A percentile compares a stretch with the other conserved stretches of the same genome.
Evolutionary conservation across 1,284 basidiomycete species (phyloP).

Genomic region (Fomitopsis palustris): DNA sequence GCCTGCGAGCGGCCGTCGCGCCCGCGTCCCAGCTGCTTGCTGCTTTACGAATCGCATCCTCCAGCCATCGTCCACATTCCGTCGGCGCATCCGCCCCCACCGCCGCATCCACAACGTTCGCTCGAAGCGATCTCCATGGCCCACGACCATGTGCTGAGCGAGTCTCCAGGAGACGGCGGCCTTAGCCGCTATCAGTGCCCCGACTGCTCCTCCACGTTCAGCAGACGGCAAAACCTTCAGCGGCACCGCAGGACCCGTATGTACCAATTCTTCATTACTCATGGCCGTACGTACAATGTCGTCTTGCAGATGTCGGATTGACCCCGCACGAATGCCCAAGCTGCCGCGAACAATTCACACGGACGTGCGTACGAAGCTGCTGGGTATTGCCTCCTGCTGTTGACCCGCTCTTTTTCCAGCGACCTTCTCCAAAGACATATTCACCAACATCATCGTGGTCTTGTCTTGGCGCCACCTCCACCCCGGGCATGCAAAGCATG

Average conservation of each 20-base stretch:
- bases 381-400: neutral
- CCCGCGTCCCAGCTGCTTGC: neutral
- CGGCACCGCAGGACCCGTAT: slow-evolving; percentile 1
- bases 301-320: neutral
- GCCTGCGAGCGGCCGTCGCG: neutral
- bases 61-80: neutral
- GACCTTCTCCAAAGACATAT: neutral
- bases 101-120: neutral
- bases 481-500: neutral
- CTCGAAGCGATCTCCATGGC: neutral
- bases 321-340: slow-evolving; percentile 1
- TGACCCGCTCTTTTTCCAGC: neutral
- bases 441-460: neutral
- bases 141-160: neutral
- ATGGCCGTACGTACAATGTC: neutral
- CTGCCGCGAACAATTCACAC: slow-evolving; percentile 2
- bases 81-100: neutral
- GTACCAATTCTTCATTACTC: neutral
- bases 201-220: neutral
- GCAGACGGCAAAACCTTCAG: slow-evolving; percentile 1
- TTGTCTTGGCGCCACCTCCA: neutral
- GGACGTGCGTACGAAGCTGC: neutral
- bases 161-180: neutral
- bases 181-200: slow-evolving; percentile 3
- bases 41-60: neutral